Conservation (phyloP, 768 basidiomycete species). For the Suillus spraguei region DNA sequence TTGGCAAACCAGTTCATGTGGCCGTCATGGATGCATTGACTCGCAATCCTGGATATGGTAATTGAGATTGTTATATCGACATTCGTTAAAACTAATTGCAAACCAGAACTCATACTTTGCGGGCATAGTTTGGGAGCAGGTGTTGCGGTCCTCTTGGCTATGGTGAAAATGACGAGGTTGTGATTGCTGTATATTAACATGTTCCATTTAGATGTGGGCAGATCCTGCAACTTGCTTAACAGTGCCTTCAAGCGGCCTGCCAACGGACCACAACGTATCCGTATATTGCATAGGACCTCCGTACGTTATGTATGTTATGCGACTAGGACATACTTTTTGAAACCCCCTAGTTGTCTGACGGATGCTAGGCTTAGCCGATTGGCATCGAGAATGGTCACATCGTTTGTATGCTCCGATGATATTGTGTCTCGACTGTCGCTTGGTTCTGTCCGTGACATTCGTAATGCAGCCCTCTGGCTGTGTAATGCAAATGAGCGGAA, state of each 20-base stretch:
- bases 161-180: constrained; percentile 46
- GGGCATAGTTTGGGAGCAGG: constrained; percentile 88
- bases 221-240: constrained; percentile 78
- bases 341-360: constrained; percentile 52
- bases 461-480: constrained; percentile 77
- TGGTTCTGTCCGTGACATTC: constrained; percentile 75
- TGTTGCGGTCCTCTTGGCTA: constrained; percentile 71
- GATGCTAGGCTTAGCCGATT: constrained; percentile 63
- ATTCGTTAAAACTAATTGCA: constrained; percentile 3
- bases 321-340: not conserved
- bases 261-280: constrained; percentile 62
- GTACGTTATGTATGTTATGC: constrained; percentile 40
- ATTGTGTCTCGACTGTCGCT: constrained; percentile 78
- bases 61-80: not conserved
- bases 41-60: constrained; percentile 73
- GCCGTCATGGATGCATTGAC: constrained; percentile 72
- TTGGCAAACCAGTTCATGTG: constrained; percentile 75
- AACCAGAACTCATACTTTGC: constrained; percentile 68
- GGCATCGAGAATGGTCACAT: constrained; percentile 65
- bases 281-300: constrained; percentile 84
- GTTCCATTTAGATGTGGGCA: constrained; percentile 73
- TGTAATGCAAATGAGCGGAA: constrained; percentile 63
- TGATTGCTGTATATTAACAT: not conserved
- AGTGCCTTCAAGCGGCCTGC: constrained; percentile 67
- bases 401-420: constrained; percentile 84